Evolutionary conservation across 2,329 filamentous ascomycete species (phyloP).

Genomic region (Lasiodiplodia sp.): DNA sequence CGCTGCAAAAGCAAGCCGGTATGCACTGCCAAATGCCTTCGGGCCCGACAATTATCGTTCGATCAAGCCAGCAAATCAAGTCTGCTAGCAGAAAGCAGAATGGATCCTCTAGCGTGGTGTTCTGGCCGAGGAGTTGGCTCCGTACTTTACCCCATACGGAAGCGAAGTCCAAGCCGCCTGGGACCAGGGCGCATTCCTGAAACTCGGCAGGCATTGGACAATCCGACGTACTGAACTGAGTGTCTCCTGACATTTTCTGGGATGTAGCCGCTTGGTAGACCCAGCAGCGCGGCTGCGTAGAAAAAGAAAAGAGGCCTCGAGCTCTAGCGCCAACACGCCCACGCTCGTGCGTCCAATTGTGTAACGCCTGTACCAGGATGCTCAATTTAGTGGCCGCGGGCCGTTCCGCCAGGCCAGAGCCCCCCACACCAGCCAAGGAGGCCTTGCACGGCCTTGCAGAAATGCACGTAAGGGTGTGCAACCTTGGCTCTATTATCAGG

Average conservation of each 20-base stretch:
- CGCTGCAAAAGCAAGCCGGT: conserved; percentile 23
- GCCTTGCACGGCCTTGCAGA: conserved; percentile 26
- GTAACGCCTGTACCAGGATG: neutral
- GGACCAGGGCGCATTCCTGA: conserved; percentile 21
- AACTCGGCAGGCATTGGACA: conserved; percentile 16
- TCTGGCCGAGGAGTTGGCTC: neutral
- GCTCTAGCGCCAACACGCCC: conserved; percentile 18
- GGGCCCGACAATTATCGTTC: conserved; percentile 17
- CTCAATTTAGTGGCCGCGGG: conserved; percentile 20
- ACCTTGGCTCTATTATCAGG: conserved; percentile 20
- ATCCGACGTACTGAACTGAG: conserved; percentile 14
- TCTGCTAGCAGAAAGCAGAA: conserved; percentile 18
- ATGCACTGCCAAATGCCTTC: conserved; percentile 7
- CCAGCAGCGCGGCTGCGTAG: conserved; percentile 1
- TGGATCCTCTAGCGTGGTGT: conserved; percentile 8
- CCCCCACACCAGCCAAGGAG: conserved; percentile 9
- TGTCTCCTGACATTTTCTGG: conserved; percentile 28
- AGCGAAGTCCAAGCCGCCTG: conserved; percentile 4
- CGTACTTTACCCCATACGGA: neutral
- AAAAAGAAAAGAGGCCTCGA: conserved; percentile 22
- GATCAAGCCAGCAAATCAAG: conserved; percentile 13
- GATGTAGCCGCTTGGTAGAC: conserved; percentile 8
- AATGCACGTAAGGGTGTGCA: conserved; percentile 27
- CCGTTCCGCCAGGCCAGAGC: conserved; percentile 5
- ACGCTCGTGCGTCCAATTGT: conserved; percentile 21